Conservation (phyloP, 2,329 filamentous ascomycete species). For the Penicillium sclerotiorum region DNA sequence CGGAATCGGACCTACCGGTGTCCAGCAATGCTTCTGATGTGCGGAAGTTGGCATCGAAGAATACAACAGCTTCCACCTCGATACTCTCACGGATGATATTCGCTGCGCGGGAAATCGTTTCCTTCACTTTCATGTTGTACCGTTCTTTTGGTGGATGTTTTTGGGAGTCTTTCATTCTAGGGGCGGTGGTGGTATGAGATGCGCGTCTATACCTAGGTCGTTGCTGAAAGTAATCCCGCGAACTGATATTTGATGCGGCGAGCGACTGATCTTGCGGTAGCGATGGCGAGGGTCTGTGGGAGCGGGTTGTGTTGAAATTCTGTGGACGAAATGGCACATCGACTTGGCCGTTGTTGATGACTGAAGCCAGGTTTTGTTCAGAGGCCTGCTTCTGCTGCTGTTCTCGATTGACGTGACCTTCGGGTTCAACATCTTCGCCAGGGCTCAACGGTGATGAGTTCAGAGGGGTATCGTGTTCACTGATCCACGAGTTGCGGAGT, state of each 20-base stretch:
- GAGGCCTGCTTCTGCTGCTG: constrained; percentile 18
- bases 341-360: not conserved
- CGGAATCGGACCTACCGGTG: constrained; percentile 2
- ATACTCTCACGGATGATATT: constrained; percentile 46
- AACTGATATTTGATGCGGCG: not conserved
- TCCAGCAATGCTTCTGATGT: constrained; percentile 8
- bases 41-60: constrained; percentile 25
- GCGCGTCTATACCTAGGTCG: constrained; percentile 1
- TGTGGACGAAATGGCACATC: not conserved
- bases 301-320: not conserved
- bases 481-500: constrained; percentile 17
- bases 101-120: constrained; percentile 47
- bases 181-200: not conserved
- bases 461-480: not conserved
- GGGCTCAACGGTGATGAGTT: not conserved
- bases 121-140: constrained; percentile 8
- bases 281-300: not conserved
- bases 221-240: not conserved
- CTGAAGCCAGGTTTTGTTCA: not conserved
- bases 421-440: not conserved
- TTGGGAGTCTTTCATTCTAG: not conserved
- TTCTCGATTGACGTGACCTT: constrained; percentile 14
- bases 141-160: constrained; percentile 7
- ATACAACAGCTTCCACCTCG: constrained; percentile 40
- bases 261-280: not conserved